Evolutionary conservation across 495 filamentous ascomycete genomes (phyloP).

Genomic region (Tuber borchii): DNA sequence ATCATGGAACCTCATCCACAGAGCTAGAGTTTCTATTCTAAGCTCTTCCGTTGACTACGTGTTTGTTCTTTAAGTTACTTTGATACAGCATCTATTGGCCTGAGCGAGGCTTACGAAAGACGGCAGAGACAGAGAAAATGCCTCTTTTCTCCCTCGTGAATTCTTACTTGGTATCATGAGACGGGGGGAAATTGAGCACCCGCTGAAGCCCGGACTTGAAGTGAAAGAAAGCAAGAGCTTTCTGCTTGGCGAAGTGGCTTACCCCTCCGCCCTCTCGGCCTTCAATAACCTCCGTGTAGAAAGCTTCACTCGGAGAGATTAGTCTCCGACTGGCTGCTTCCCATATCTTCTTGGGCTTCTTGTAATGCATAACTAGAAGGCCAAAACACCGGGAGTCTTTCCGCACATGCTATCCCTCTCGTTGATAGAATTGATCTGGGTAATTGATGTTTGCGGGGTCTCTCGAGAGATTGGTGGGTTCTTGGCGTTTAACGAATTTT

Average conservation of each 20-base stretch:
- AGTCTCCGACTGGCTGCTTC: not conserved
- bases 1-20: not conserved
- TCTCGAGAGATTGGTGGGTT: not conserved
- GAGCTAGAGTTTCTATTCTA: not conserved
- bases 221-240: not conserved
- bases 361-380: not conserved
- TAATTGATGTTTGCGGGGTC: not conserved
- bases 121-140: not conserved
- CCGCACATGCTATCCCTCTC: not conserved
- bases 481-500: not conserved
- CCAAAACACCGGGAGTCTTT: not conserved
- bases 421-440: not conserved
- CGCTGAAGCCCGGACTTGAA: not conserved
- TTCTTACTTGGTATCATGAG: not conserved
- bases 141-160: not conserved
- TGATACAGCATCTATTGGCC: not conserved
- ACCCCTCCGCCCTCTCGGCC: not conserved
- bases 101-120: not conserved
- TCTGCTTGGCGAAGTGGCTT: not conserved
- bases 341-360: not conserved
- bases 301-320: not conserved
- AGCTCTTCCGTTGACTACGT: not conserved
- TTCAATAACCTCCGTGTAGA: not conserved
- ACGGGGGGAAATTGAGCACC: not conserved
- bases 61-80: not conserved